These are phyloP conservation scores for Russula ochroleuca DNA, from an alignment of 768 basidiomycete genomes.

Conservation along the genomic window DNA sequence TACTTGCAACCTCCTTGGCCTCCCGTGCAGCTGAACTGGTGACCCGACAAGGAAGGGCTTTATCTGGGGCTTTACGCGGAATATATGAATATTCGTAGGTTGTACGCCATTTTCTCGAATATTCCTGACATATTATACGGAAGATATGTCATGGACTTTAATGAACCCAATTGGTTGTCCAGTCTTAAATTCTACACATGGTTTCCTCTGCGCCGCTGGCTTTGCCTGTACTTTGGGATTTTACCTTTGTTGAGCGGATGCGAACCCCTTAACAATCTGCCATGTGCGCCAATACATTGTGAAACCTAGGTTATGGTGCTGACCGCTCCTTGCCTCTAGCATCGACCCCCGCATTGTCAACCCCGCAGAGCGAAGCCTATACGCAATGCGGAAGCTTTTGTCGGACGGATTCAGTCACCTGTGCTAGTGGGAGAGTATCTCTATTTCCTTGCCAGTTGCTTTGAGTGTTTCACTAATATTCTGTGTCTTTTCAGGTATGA, in stretches of 20 bases:
- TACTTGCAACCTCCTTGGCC: not conserved
- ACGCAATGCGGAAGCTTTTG: no score
- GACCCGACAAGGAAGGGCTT: not conserved
- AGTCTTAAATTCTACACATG: not conserved
- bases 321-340: not conserved
- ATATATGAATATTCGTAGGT: not conserved
- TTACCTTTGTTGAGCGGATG: conserved; percentile 5
- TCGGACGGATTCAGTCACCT: no score
- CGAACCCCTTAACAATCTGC: not conserved
- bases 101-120: not conserved
- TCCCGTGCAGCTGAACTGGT: conserved; percentile 3
- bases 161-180: not conserved
- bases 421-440: no score
- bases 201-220: not conserved
- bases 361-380: not conserved
- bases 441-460: no score
- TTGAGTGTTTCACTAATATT: no score
- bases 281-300: not conserved
- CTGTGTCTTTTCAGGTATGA: no score
- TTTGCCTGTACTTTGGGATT: not conserved
- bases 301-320: not conserved
- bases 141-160: not conserved
- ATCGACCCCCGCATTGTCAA: not conserved
- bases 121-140: not conserved
- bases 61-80: not conserved